Evolutionary conservation across 768 basidiomycete genomes (phyloP).

Genomic region (Mycena floridula): DNA sequence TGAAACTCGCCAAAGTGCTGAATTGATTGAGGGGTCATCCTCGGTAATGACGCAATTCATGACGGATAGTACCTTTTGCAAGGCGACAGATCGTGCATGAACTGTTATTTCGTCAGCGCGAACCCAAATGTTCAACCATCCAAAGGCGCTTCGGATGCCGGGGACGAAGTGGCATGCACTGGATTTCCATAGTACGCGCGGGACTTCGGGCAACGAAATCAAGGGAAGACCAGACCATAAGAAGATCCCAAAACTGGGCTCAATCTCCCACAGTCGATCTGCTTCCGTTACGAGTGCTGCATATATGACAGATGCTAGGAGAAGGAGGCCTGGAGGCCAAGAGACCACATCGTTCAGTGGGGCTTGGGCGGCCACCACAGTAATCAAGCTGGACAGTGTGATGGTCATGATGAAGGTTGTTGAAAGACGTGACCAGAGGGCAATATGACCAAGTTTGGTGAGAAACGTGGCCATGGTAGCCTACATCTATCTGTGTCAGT

Average conservation of each 20-base stretch:
- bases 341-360: slow-evolving; percentile 23
- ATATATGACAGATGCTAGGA: slow-evolving; percentile 22
- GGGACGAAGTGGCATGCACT: slow-evolving; percentile 21
- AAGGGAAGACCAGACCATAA: slow-evolving; percentile 16
- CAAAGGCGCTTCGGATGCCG: slow-evolving; percentile 14
- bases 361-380: slow-evolving; percentile 19
- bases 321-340: slow-evolving; percentile 21
- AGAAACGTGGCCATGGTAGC: no score
- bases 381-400: no score
- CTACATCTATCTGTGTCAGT: no score
- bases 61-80: slow-evolving; percentile 9
- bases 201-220: slow-evolving; percentile 19
- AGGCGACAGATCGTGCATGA: slow-evolving; percentile 12
- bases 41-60: slow-evolving; percentile 2
- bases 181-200: slow-evolving; percentile 15
- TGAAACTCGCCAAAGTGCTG: slow-evolving; percentile 9
- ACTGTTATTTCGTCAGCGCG: slow-evolving; percentile 13
- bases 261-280: slow-evolving; percentile 20
- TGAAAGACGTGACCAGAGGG: no score
- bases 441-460: no score
- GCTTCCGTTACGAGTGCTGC: slow-evolving; percentile 18
- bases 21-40: not conserved
- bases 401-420: no score
- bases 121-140: slow-evolving; percentile 21
- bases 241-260: slow-evolving; percentile 18